Evolutionary conservation across 225 moss, liverwort and hornwort genomes (phyloP).

Genomic region (Physcomitrium patens): DNA sequence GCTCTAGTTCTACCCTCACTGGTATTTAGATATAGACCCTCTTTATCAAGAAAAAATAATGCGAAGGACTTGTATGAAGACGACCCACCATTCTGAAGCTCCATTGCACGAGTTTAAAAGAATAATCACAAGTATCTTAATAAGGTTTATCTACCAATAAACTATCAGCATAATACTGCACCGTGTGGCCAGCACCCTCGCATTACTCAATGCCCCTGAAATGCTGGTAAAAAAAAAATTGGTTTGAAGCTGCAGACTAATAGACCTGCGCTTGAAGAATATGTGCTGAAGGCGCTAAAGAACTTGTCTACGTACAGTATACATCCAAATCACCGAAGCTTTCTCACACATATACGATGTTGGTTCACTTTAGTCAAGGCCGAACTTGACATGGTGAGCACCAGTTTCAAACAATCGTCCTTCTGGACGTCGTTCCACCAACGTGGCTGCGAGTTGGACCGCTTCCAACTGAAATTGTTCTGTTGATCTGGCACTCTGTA

Average conservation of each 20-base stretch:
- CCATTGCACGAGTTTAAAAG: slow-evolving; percentile 28
- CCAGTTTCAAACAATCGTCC: slow-evolving; percentile 55
- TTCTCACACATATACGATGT: slow-evolving; percentile 58
- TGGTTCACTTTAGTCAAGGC: slow-evolving; percentile 51
- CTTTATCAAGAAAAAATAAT: slow-evolving; percentile 10
- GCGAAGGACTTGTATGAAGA: slow-evolving; percentile 6
- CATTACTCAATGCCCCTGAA: slow-evolving; percentile 27
- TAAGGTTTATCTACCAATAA: neutral
- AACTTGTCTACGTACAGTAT: slow-evolving; percentile 27
- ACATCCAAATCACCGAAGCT: slow-evolving; percentile 29
- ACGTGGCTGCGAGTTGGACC: slow-evolving; percentile 39
- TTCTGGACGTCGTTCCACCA: slow-evolving; percentile 56
- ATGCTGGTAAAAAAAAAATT: slow-evolving; percentile 36
- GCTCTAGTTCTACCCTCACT: slow-evolving; percentile 14
- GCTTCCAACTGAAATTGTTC: slow-evolving; percentile 36
- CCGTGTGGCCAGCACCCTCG: slow-evolving; percentile 18
- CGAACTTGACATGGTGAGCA: slow-evolving; percentile 56
- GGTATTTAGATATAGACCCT: slow-evolving; percentile 7
- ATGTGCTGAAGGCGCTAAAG: neutral
- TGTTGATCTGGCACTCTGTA: slow-evolving; percentile 31
- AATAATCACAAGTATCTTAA: slow-evolving; percentile 27
- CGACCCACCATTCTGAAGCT: slow-evolving; percentile 35
- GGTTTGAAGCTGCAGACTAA: slow-evolving; percentile 14
- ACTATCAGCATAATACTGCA: slow-evolving; percentile 23
- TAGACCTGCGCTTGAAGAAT: slow-evolving; percentile 5